These are phyloP conservation scores for Penicillium expansum DNA, from an alignment of 2,329 filamentous ascomycete genomes.

Conservation along the genomic window DNA sequence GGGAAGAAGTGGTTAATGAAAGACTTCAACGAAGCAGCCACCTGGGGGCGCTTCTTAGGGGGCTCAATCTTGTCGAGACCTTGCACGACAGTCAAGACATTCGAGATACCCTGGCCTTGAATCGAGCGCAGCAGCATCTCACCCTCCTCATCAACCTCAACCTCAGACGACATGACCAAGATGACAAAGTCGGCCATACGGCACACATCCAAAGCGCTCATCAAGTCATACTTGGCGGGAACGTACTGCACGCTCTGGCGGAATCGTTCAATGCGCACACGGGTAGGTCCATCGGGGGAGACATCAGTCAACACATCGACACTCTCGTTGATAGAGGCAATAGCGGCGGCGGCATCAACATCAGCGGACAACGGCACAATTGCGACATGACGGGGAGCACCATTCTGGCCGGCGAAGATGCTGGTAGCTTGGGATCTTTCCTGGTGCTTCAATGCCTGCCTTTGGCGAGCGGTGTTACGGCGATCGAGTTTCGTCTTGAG, in stretches of 20 bases:
- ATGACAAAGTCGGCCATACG: conserved; percentile 88
- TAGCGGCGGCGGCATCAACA: conserved; percentile 64
- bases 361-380: conserved; percentile 79
- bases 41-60: conserved; percentile 71
- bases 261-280: conserved; percentile 79
- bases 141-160: conserved; percentile 74
- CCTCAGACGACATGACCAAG: conserved; percentile 74
- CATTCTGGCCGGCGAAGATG: conserved; percentile 82
- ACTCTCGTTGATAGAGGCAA: conserved; percentile 70
- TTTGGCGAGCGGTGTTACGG: conserved; percentile 90
- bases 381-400: conserved; percentile 82
- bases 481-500: conserved; percentile 97
- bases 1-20: conserved; percentile 96
- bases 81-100: conserved; percentile 81
- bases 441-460: conserved; percentile 76
- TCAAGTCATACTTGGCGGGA: conserved; percentile 68
- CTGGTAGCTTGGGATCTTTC: conserved; percentile 76
- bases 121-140: conserved; percentile 82
- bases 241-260: conserved; percentile 92
- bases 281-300: conserved; percentile 56
- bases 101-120: conserved; percentile 92
- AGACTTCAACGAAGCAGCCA: conserved; percentile 79
- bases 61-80: conserved; percentile 75
- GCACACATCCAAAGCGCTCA: conserved; percentile 78
- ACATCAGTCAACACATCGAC: conserved; percentile 72